phyloP scores from a whole-genome alignment of 371 early-diverging fungal genomes.

The Syncephalis fuscata region DNA sequence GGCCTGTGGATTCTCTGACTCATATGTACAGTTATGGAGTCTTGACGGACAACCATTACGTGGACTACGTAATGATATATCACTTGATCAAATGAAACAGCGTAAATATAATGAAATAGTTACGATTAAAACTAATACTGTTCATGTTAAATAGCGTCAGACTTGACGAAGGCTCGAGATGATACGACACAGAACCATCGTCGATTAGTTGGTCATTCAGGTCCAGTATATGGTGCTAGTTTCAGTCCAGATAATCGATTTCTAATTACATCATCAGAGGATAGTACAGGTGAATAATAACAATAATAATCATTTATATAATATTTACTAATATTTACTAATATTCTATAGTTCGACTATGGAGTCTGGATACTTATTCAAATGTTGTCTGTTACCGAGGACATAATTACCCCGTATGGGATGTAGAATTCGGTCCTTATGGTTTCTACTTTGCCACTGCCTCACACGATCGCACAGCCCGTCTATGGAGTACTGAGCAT shows the following conservation, averaged over 20 bases:
- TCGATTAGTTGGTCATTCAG: conserved; percentile 88
- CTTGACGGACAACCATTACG: conserved; percentile 49
- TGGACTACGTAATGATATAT: conserved; percentile 31
- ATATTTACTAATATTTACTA: not conserved
- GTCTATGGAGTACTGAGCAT: conserved; percentile 95
- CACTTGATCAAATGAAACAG: conserved; percentile 30
- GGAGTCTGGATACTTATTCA: conserved; percentile 83
- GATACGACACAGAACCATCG: conserved; percentile 29
- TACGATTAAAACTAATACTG: not conserved
- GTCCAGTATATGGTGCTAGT: conserved; percentile 86
- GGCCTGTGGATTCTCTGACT: conserved; percentile 82
- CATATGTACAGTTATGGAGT: conserved; percentile 77
- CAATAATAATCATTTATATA: too few species aligned
- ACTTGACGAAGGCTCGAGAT: conserved; percentile 30
- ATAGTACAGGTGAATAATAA: conserved; percentile 61
- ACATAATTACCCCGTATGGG: conserved; percentile 98
- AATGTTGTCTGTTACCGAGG: conserved; percentile 92
- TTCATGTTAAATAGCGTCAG: conserved; percentile 15
- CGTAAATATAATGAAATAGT: not conserved
- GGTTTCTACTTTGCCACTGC: conserved; percentile 97
- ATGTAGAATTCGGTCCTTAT: conserved; percentile 73
- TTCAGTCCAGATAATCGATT: conserved; percentile 83
- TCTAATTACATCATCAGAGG: conserved; percentile 89
- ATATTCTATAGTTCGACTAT: conserved; percentile 61
- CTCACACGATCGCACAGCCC: conserved; percentile 89